Evolutionary conservation across 2,329 filamentous ascomycete species (phyloP), one percentile per base, ranked within the genome.

Genomic region (Colletotrichum graminicola): DNA sequence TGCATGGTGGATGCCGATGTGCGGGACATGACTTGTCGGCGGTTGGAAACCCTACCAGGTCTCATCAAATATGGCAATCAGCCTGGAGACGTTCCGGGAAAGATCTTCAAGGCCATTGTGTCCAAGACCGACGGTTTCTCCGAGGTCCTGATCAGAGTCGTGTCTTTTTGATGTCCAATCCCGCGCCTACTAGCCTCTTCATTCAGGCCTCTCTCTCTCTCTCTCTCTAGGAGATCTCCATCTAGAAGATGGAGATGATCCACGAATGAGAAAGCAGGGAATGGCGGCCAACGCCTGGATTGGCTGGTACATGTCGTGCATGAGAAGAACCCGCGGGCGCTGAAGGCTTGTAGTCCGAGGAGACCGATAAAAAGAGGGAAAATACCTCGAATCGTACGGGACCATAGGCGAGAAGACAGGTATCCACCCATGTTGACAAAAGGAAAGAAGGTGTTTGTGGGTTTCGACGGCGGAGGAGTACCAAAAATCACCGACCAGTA

Each of bases 281-380:
- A 74, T 76, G 76, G 78, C 76, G 74, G 75, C 79, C 63, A 65
- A 43, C 47, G 18, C n/a, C 52, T 39, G 52, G 63, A 72, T 73
- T 73, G 68, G 68, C 61, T 63, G 34, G 63, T 43, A 11, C 39
- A 47, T 34, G 67, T 68, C 68, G 71, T 63, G 63, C 62, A 67
- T 62, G 41, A 43, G 60, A 56, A 55, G 23, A 43, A 43, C 16
- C 16, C 61, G 43, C 43, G 54, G 67, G 51, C 56, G 21, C 56
- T 41, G 32, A 21, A 41, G 39, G 36, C 47, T 34, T 16, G 16
- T 18, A 34, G 32, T 47, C 26, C 57, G 7, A 21, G 41, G 21
- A 54, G 52, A 54, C 32, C n/a, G 49, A 8, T 14, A 43, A 51
- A 57, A n/a, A 26, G 18, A 39, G 32, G 34, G 54, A 63, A 66